Evolutionary conservation across 2,329 filamentous ascomycete species (phyloP), one percentile per base, ranked within the genome.

Genomic region (Aspergillus ochraceus): DNA sequence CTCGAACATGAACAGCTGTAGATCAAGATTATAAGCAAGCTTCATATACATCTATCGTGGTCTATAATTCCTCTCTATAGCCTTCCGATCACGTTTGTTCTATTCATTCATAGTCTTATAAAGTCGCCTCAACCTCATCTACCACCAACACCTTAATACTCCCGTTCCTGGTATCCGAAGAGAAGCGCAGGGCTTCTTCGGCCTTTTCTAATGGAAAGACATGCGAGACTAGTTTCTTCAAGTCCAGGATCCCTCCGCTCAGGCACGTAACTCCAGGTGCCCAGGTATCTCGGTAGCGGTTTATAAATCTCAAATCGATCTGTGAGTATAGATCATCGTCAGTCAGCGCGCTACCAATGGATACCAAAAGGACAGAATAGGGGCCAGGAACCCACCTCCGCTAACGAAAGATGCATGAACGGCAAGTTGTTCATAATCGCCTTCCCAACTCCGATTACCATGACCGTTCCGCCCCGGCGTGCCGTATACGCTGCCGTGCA

Each of bases 271-370:
- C 87, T 0, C 85, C 88, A 0, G 84, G 81, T 0, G 88, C 87
- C 88, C 88, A 90, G 0, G 87, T 90, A 67, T 90, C 86, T 46
- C 83, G 80, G 70, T 90, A 90, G 8, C 88, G 80, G 71, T 90
- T 90, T 70, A 90, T 90, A 74, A 90, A 90, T 42, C 83, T 84
- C 26, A 90, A 77, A 65, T 89, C 81, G 63, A 90, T 88, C 84
- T 86, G 63, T 47, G 17, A 4, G 22, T 22, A 4, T 24, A 4
- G 20, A 42, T 45, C 30, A 58, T 53, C 14, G 30, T 8, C 29
- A 24, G 49, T 52, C n/a, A 17, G 29, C 20, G 3, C 3, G 6
- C 45, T 10, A 19, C 2, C 1, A 26, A 26, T 26, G 5, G 24
- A 26, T 26, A 26, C 3, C 3, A 26, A 26, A 26, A 6, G 6